Evolutionary conservation across 1,139 yeast species (phyloP).

Genomic region (Yamadazyma atmosphaerica): DNA sequence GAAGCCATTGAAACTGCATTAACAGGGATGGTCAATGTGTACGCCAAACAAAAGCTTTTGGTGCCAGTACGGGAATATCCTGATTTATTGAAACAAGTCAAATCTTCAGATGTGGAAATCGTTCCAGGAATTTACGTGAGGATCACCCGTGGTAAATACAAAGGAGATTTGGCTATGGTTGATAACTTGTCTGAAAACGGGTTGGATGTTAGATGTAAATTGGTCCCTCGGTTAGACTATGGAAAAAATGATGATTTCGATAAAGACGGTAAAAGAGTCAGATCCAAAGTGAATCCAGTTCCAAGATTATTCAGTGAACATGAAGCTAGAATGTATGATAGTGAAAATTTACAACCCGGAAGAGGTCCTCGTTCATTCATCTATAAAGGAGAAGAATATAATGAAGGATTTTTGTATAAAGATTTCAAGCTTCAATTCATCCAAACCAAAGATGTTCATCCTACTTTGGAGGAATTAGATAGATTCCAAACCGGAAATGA

Average conservation of each 20-base stretch:
- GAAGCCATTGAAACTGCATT: slow-evolving; percentile 90
- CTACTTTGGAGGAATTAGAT: slow-evolving; percentile 86
- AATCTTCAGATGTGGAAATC: slow-evolving; percentile 82
- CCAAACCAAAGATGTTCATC: slow-evolving; percentile 82
- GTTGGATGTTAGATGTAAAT: slow-evolving; percentile 84
- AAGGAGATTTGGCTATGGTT: slow-evolving; percentile 90
- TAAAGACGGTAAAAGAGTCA: slow-evolving; percentile 54
- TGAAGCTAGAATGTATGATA: slow-evolving; percentile 56
- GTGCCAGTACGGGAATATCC: slow-evolving; percentile 97
- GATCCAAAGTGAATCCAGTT: slow-evolving; percentile 69
- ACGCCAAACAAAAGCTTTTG: slow-evolving; percentile 66
- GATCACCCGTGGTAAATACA: slow-evolving; percentile 86
- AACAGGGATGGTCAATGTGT: slow-evolving; percentile 85
- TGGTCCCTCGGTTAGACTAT: slow-evolving; percentile 92
- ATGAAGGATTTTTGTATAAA: slow-evolving; percentile 82
- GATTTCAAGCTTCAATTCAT: slow-evolving; percentile 83
- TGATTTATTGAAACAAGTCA: slow-evolving; percentile 85
- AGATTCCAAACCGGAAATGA: slow-evolving; percentile 71
- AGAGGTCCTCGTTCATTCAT: slow-evolving; percentile 75
- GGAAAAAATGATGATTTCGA: slow-evolving; percentile 66
- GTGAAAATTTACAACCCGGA: slow-evolving; percentile 62
- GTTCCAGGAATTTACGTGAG: slow-evolving; percentile 93
- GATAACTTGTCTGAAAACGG: slow-evolving; percentile 94
- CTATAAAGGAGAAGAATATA: slow-evolving; percentile 85
- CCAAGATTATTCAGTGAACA: slow-evolving; percentile 82